Percentiles rank a stretch among this genome's conserved stretches.
These are phyloP conservation scores for Fusarium zealandicum DNA, from an alignment of 2,329 filamentous ascomycete genomes.

Conservation along the genomic window DNA sequence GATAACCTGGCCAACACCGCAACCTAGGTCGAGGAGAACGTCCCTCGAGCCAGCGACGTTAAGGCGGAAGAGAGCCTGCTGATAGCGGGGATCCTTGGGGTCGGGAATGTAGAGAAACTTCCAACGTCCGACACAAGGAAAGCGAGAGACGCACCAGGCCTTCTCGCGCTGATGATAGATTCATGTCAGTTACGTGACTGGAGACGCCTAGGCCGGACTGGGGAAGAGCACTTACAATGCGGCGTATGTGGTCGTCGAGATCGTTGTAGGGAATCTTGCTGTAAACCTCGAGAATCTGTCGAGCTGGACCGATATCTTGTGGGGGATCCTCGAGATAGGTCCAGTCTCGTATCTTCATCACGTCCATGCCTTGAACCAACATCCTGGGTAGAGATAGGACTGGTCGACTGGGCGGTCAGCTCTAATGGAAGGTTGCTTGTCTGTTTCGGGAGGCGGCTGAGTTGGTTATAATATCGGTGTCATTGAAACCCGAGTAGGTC, in stretches of 20 bases:
- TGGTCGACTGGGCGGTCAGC: neutral
- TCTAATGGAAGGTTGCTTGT: constrained; percentile 3
- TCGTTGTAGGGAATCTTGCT: constrained; percentile 48
- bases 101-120: constrained; percentile 56
- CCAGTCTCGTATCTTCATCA: constrained; percentile 51
- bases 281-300: constrained; percentile 49
- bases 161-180: constrained; percentile 50
- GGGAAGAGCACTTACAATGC: constrained; percentile 43
- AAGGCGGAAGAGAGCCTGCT: constrained; percentile 52
- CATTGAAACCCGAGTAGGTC: constrained; percentile 28
- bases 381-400: constrained; percentile 5
- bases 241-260: constrained; percentile 47
- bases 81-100: constrained; percentile 52
- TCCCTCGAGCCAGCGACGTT: constrained; percentile 49
- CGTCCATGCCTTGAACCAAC: constrained; percentile 39
- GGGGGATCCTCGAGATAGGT: constrained; percentile 49
- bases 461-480: constrained; percentile 10
- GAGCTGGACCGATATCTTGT: constrained; percentile 47
- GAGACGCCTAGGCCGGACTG: neutral
- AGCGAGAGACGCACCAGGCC: constrained; percentile 54
- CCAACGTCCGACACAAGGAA: constrained; percentile 58
- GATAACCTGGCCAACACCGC: constrained; percentile 58
- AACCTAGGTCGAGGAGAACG: constrained; percentile 58
- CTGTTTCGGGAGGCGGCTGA: constrained; percentile 4
- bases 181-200: constrained; percentile 13